Evolutionary conservation across 805 yeast species (phyloP).

Genomic region (Candida tammaniensis): DNA sequence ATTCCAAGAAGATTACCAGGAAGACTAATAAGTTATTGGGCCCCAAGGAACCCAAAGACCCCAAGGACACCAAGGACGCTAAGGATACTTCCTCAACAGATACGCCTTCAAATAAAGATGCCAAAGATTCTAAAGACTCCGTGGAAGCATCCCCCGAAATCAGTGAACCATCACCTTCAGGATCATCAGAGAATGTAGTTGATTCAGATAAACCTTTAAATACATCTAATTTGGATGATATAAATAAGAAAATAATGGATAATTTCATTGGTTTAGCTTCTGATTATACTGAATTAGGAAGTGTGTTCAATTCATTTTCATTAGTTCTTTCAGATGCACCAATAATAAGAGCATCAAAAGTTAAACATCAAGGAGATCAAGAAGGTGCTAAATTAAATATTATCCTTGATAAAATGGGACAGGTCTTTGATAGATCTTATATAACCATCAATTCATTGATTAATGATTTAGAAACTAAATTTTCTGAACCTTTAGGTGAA

Average conservation of each 20-base stretch:
- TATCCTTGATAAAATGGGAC: slow-evolving; percentile 75
- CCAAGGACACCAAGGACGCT: too few relatives aligned
- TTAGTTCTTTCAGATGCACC: slow-evolving; percentile 39
- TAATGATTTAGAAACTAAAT: slow-evolving; percentile 52
- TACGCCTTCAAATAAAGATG: slow-evolving; percentile 4
- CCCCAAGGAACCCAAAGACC: too few relatives aligned
- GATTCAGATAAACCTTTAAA: slow-evolving; percentile 13
- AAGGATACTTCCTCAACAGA: too few relatives aligned
- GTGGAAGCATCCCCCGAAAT: not conserved
- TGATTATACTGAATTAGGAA: slow-evolving; percentile 75
- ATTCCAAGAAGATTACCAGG: slow-evolving; percentile 23
- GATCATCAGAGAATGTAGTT: slow-evolving; percentile 5
- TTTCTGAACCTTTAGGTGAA: slow-evolving; percentile 68
- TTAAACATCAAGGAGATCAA: slow-evolving; percentile 24
- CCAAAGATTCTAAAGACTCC: not conserved
- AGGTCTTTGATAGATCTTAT: slow-evolving; percentile 71
- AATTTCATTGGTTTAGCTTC: slow-evolving; percentile 57
- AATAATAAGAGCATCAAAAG: slow-evolving; percentile 18
- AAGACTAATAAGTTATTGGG: slow-evolving; percentile 21
- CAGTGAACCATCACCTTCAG: slow-evolving; percentile 2
- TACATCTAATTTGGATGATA: slow-evolving; percentile 51
- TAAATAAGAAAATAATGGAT: slow-evolving; percentile 52
- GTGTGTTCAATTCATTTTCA: slow-evolving; percentile 52
- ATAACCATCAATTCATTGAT: slow-evolving; percentile 52
- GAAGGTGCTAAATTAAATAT: slow-evolving; percentile 30